A percentile compares a stretch with the other conserved stretches of the same genome.
phyloP scores from a whole-genome alignment of 2,329 filamentous ascomycete genomes.

The Penicillium sclerotiorum region DNA sequence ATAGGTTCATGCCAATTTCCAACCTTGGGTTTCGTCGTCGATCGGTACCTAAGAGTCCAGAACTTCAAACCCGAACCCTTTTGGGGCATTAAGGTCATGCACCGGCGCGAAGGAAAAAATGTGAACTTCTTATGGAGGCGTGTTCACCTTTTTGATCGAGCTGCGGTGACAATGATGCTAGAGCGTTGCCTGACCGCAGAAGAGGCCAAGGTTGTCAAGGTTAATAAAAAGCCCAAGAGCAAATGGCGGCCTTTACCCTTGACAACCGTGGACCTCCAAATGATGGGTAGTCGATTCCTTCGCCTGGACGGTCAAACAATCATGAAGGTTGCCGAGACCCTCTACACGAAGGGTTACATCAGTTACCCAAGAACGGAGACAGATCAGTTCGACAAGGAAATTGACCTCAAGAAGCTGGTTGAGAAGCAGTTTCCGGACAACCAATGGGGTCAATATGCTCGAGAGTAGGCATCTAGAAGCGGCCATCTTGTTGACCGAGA shows the following conservation, averaged over 20 bases:
- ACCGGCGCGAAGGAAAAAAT: conserved; percentile 74
- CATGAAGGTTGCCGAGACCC: conserved; percentile 80
- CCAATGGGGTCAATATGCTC: conserved; percentile 80
- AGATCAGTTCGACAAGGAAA: conserved; percentile 88
- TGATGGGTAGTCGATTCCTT: conserved; percentile 86
- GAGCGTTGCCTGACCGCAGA: conserved; percentile 80
- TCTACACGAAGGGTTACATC: conserved; percentile 95
- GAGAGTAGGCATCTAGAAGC: conserved; percentile 48
- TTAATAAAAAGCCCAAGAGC: conserved; percentile 86
- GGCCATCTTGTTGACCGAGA: neutral
- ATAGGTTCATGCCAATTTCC: conserved; percentile 92
- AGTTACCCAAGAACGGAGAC: conserved; percentile 98
- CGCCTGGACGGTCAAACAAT: conserved; percentile 89
- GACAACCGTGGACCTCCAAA: conserved; percentile 95
- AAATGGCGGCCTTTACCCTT: conserved; percentile 93
- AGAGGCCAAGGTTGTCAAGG: conserved; percentile 76
- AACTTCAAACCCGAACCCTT: conserved; percentile 93
- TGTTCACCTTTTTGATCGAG: conserved; percentile 82
- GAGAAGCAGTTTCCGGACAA: conserved; percentile 79
- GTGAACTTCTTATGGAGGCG: conserved; percentile 85
- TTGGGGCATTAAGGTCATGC: conserved; percentile 86
- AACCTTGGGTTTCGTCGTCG: conserved; percentile 93
- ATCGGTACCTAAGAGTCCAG: conserved; percentile 89
- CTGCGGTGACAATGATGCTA: conserved; percentile 76
- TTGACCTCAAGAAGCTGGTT: conserved; percentile 78